phyloP scores from a whole-genome alignment of 805 yeast genomes.

The Cyberlindnera misumaiensis region DNA sequence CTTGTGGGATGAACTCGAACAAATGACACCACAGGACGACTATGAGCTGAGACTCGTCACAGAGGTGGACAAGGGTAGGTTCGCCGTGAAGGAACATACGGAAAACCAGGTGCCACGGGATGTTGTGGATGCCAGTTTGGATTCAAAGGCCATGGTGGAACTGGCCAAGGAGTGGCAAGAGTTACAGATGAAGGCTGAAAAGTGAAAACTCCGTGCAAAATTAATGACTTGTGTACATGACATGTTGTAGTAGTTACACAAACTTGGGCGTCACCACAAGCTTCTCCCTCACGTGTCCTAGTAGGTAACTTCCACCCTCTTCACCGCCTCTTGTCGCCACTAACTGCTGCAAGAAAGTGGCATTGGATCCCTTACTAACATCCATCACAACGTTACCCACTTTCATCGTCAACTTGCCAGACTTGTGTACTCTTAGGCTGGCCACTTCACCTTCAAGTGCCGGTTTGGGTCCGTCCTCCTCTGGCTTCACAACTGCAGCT shows the following conservation, averaged over 20 bases:
- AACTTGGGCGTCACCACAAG: slow-evolving; percentile 53
- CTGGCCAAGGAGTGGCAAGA: slow-evolving; percentile 56
- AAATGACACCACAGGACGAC: slow-evolving; percentile 9
- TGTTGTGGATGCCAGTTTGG: slow-evolving; percentile 74
- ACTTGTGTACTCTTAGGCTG: slow-evolving; percentile 64
- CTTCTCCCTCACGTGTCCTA: slow-evolving; percentile 53
- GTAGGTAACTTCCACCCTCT: slow-evolving; percentile 31
- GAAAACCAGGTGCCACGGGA: slow-evolving; percentile 92
- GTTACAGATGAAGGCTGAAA: slow-evolving; percentile 24
- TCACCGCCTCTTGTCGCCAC: slow-evolving; percentile 61
- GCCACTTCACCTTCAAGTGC: slow-evolving; percentile 59
- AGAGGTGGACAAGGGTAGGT: slow-evolving; percentile 64
- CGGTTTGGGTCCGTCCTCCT: slow-evolving; percentile 5
- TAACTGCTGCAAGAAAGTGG: slow-evolving; percentile 68
- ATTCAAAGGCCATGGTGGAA: slow-evolving; percentile 63
- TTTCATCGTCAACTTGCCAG: slow-evolving; percentile 73
- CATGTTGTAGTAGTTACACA: background rate
- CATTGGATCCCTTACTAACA: slow-evolving; percentile 62
- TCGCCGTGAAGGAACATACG: slow-evolving; percentile 75
- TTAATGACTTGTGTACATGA: too few relatives aligned
- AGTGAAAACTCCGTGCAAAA: too few relatives aligned
- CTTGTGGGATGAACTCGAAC: slow-evolving; percentile 74
- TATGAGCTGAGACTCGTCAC: slow-evolving; percentile 61
- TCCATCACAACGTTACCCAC: slow-evolving; percentile 67
- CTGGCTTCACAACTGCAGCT: slow-evolving; percentile 2